phyloP scores from a whole-genome alignment of 345 rosid species.

The Salix purpurea region DNA sequence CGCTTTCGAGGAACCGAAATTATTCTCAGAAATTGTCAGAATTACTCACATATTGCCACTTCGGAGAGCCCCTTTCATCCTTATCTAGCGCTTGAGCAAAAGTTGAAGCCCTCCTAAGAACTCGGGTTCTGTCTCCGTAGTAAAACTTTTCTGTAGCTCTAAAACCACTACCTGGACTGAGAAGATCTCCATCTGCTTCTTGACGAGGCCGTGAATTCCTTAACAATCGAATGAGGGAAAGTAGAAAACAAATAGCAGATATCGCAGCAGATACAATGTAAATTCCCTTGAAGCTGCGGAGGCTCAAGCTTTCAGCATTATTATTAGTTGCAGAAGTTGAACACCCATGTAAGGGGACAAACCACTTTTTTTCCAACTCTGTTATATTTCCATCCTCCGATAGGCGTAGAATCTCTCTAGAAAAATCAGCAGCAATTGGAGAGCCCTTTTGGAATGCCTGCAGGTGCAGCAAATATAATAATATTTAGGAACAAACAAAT shows the following conservation, averaged over 20 bases:
- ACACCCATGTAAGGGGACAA: constrained; percentile 22
- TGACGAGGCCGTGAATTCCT: constrained; percentile 1
- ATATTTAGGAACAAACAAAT: not conserved
- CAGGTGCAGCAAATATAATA: not conserved
- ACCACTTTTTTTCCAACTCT: constrained; percentile 30
- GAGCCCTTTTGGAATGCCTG: constrained; percentile 55
- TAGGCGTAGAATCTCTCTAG: constrained; percentile 39
- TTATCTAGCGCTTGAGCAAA: not conserved
- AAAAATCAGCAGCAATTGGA: constrained; percentile 38
- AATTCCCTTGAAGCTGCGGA: constrained; percentile 47
- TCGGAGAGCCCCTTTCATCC: constrained; percentile 11
- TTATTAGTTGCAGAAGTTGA: constrained; percentile 5
- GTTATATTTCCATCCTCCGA: constrained; percentile 37
- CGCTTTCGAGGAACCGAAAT: too few species aligned
- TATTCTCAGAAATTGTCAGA: not conserved
- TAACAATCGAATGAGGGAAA: constrained; percentile 12
- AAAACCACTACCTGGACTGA: constrained; percentile 5
- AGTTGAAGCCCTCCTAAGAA: not conserved
- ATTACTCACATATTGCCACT: constrained; percentile 7
- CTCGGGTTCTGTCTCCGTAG: not conserved
- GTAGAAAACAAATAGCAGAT: constrained; percentile 37
- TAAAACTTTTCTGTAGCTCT: constrained; percentile 9
- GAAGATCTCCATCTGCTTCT: not conserved
- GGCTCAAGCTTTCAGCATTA: constrained; percentile 22
- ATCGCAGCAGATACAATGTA: constrained; percentile 28